Percentiles rank a stretch among this genome's conserved stretches.
Evolutionary conservation across 1,284 basidiomycete species (phyloP).

Genomic region (Ceratobasidium papillatum): DNA sequence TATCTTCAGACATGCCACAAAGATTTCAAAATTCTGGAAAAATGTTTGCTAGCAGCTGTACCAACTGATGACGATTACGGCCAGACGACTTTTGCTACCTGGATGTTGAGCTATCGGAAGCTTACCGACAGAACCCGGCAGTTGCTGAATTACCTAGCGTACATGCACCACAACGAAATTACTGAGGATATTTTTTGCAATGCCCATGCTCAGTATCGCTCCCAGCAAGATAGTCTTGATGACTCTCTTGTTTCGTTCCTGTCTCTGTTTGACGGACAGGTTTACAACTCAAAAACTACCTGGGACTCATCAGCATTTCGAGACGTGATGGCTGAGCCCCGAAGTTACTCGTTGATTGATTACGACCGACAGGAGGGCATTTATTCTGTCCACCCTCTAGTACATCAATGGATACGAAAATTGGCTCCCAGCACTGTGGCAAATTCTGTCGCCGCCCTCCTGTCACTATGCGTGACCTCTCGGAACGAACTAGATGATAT

Average conservation of each 20-base stretch:
- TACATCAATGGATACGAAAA: conserved; percentile 5
- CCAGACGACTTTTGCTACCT: neutral
- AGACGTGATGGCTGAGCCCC: neutral
- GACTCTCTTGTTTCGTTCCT: neutral
- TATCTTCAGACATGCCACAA: too few relatives aligned
- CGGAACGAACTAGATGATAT: neutral
- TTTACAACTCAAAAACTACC: neutral
- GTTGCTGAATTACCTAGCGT: conserved; percentile 13
- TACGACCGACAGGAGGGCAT: neutral
- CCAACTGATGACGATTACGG: neutral
- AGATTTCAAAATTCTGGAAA: too few relatives aligned
- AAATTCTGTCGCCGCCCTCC: neutral
- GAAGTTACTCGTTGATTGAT: neutral
- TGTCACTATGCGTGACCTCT: neutral
- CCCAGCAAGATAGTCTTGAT: neutral
- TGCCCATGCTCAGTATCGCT: neutral
- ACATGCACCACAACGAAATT: conserved; percentile 15
- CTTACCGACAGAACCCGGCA: neutral
- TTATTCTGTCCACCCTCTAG: conserved; percentile 4
- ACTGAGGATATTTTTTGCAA: neutral
- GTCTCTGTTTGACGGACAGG: neutral
- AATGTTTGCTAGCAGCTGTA: neutral
- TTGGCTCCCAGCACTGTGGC: neutral
- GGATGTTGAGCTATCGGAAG: neutral
- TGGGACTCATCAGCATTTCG: neutral